Conservation (phyloP, 208 protist species). For the Wallacemonas collosoma region DNA sequence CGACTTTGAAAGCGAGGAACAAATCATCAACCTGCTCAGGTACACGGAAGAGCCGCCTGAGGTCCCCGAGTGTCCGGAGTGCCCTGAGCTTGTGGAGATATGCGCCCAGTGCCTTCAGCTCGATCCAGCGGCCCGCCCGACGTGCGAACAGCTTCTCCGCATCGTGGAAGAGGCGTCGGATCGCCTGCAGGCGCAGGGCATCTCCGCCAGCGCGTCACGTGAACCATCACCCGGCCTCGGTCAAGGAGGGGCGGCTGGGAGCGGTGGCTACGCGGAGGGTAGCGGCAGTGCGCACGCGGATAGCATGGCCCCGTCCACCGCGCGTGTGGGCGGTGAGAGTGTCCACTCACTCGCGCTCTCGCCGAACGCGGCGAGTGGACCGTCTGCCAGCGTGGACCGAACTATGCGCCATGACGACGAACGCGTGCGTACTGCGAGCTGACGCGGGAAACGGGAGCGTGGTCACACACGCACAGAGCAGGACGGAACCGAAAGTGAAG, state of each 20-base stretch:
- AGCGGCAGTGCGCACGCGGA: not conserved
- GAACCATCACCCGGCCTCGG: constrained; percentile 3
- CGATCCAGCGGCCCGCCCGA: constrained; percentile 53
- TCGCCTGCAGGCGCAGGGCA: constrained; percentile 36
- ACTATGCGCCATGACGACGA: not conserved
- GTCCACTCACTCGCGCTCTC: constrained; percentile 1
- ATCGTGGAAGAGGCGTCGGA: constrained; percentile 53
- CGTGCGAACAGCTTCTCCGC: constrained; percentile 76
- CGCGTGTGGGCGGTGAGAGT: not conserved
- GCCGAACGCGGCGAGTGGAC: not conserved
- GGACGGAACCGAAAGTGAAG: no score
- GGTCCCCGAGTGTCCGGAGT: constrained; percentile 73
- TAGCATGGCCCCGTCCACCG: not conserved
- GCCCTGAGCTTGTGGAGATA: constrained; percentile 68
- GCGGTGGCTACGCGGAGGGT: not conserved
- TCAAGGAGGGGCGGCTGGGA: not conserved
- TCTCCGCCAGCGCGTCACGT: constrained; percentile 12
- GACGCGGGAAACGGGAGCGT: no score
- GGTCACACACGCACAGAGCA: no score
- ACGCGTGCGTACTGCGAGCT: not conserved
- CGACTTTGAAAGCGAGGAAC: constrained; percentile 86
- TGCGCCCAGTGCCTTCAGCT: constrained; percentile 64
- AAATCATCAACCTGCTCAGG: constrained; percentile 85
- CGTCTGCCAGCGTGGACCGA: not conserved
- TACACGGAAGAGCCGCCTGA: constrained; percentile 84